Conservation (phyloP, 1,284 basidiomycete species). For the Leccinum pallidistipes region DNA sequence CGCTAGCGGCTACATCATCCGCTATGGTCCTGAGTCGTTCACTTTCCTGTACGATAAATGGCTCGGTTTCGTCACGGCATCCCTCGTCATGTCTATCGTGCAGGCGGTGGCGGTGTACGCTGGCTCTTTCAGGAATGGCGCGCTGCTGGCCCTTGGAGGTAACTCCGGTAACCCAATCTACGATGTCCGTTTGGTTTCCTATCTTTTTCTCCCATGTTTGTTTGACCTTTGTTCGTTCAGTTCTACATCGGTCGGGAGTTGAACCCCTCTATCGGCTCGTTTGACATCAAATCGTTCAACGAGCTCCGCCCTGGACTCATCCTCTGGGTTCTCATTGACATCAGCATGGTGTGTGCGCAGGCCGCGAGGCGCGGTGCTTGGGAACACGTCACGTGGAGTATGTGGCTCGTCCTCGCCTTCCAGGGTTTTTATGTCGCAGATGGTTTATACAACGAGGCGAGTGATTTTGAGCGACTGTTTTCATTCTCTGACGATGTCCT, state of each 20-base stretch:
- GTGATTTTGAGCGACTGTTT: constrained; percentile 9
- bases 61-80: constrained; percentile 86
- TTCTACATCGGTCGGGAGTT: constrained; percentile 97
- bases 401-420: constrained; percentile 88
- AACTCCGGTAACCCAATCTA: constrained; percentile 90
- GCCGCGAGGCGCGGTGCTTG: constrained; percentile 75
- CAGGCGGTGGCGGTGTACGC: constrained; percentile 80
- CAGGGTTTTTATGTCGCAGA: constrained; percentile 90
- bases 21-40: constrained; percentile 77
- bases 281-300: constrained; percentile 98
- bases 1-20: constrained; percentile 64
- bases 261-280: constrained; percentile 86
- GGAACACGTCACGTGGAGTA: constrained; percentile 78
- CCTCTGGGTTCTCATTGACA: constrained; percentile 90
- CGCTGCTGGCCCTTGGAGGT: constrained; percentile 86
- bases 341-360: constrained; percentile 92
- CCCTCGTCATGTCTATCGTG: constrained; percentile 74
- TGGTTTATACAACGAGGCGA: constrained; percentile 85
- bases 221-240: constrained; percentile 43
- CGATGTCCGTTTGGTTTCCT: constrained; percentile 62
- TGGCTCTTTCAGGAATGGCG: constrained; percentile 66
- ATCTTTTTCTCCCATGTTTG: neutral
- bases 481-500: neutral
- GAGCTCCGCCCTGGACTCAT: constrained; percentile 95
- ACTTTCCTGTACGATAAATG: constrained; percentile 93